phyloP scores from a whole-genome alignment of 2,329 filamentous ascomycete genomes.

The Aureobasidium sp. region DNA sequence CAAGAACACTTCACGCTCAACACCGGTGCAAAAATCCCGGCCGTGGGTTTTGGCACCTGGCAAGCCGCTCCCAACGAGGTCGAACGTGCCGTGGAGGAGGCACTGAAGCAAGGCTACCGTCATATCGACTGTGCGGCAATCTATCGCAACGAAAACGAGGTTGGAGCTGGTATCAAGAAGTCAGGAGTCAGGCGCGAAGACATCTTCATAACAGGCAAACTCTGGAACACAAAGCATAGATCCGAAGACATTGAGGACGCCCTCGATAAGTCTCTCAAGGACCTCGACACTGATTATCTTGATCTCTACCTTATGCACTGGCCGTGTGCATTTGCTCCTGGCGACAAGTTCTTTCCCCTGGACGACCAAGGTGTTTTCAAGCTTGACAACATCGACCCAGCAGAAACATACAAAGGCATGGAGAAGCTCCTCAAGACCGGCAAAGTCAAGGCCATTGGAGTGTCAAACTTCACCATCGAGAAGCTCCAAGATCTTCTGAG shows the following conservation, averaged over 20 bases:
- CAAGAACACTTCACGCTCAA: conserved; percentile 25
- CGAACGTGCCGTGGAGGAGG: conserved; percentile 23
- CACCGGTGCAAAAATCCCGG: conserved; percentile 31
- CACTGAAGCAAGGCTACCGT: conserved; percentile 30
- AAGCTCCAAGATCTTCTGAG: conserved; percentile 23
- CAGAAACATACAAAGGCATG: conserved; percentile 20
- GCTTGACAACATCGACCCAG: conserved; percentile 21
- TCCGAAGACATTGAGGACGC: conserved; percentile 42
- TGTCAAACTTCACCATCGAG: conserved; percentile 21
- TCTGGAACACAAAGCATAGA: conserved; percentile 50
- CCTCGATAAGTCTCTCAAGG: conserved; percentile 32
- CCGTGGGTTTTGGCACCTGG: conserved; percentile 32
- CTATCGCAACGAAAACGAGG: conserved; percentile 26
- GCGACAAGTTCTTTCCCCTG: conserved; percentile 27
- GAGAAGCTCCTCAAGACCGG: conserved; percentile 19
- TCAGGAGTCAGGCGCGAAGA: conserved; percentile 21
- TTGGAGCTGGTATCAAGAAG: conserved; percentile 20
- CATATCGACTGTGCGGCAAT: conserved; percentile 32
- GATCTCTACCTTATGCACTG: conserved; percentile 45
- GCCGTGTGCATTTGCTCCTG: conserved; percentile 20
- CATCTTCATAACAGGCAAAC: conserved; percentile 45
- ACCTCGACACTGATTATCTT: conserved; percentile 38
- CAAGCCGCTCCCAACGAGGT: conserved; percentile 28
- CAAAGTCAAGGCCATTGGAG: conserved; percentile 22
- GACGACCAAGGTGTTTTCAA: conserved; percentile 13